A percentile compares a stretch with the other conserved stretches of the same genome.
Evolutionary conservation across 495 filamentous ascomycete genomes (phyloP).

Genomic region (Aspergillus cavernicola): DNA sequence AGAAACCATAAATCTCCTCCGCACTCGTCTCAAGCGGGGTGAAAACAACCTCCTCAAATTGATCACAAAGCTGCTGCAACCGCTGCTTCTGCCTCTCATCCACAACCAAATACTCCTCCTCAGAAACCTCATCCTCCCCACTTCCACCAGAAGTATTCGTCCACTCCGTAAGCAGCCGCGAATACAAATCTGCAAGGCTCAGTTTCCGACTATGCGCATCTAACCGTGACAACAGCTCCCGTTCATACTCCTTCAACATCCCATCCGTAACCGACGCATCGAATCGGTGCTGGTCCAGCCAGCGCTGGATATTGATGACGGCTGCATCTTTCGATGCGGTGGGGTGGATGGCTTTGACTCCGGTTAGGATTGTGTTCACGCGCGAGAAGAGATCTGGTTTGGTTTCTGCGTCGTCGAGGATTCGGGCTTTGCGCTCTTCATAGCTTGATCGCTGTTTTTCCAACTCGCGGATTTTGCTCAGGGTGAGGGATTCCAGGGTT

Average conservation of each 20-base stretch:
- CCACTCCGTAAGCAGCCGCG: conserved; percentile 56
- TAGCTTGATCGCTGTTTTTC: conserved; percentile 47
- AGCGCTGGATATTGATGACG: conserved; percentile 31
- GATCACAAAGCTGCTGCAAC: conserved; percentile 25
- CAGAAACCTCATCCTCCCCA: neutral
- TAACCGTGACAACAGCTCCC: conserved; percentile 36
- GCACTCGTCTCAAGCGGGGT: conserved; percentile 38
- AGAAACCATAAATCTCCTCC: conserved; percentile 40
- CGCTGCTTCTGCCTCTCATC: conserved; percentile 29
- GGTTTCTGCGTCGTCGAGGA: conserved; percentile 8
- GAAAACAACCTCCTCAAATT: conserved; percentile 54
- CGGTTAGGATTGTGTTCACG: conserved; percentile 12
- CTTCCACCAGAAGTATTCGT: conserved; percentile 21
- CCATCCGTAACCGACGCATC: conserved; percentile 37
- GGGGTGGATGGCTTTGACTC: conserved; percentile 14
- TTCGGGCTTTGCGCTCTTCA: conserved; percentile 33
- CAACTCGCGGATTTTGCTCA: conserved; percentile 52
- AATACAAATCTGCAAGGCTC: conserved; percentile 53
- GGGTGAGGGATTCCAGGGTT: conserved; percentile 55
- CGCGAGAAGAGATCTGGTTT: conserved; percentile 2
- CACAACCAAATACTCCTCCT: conserved; percentile 20
- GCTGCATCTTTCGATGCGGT: conserved; percentile 2
- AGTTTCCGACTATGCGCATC: conserved; percentile 49
- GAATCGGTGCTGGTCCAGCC: conserved; percentile 37
- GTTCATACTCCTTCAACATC: conserved; percentile 39